Base-by-base conservation (phyloP, 805 yeast genomes). In the Peterozyma xylosa region DNA sequence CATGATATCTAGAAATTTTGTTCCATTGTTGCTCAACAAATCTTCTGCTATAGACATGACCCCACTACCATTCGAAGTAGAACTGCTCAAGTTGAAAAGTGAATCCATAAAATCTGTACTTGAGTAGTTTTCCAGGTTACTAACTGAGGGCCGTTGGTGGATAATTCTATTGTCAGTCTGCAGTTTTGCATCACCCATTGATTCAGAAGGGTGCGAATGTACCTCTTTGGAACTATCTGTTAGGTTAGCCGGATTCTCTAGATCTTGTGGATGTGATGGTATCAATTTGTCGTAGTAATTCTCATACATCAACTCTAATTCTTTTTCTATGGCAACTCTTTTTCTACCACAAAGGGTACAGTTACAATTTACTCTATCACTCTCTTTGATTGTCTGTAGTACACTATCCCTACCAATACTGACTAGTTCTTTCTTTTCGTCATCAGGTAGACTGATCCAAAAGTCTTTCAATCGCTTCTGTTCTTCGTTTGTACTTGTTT, bases 331-430 rank as follows among this genome's bases (percentile, higher is more conserved):
- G 13, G 86, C 78, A 41, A 68, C 62, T 53, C 82, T 78, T 51
- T 84, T 81, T 38, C 86, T 74, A 2, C 90, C 91, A 64, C 96
- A 90, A 15, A 78, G 78, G 3, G 80, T 66, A 58, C 96, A 90
- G 46, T 77, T 72, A 58, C 96, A 89, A 27, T 61, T 59, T 21
- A 68, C 64, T 49, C 71, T 68, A 54, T 78, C 82, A 54, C 78
- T 79, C 47, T 73, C 78, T 48, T 73, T 76, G 59, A 87, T 76
- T 37, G 78, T 71, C 40, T 73, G 74, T 62, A 85, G 69, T 1
- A 89, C 79, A 35, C 86, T 80, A 39, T 76, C 76, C 56, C 80
- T 82, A 51, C 85, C 86, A 37, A 86, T 74, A 53, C 74, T 71
- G 30, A 86, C 73, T 18, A 88, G 71, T 30, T 73, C 66, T 52